Conservation (phyloP, 1,139 yeast species). For the Sporopachydermia cereana region DNA sequence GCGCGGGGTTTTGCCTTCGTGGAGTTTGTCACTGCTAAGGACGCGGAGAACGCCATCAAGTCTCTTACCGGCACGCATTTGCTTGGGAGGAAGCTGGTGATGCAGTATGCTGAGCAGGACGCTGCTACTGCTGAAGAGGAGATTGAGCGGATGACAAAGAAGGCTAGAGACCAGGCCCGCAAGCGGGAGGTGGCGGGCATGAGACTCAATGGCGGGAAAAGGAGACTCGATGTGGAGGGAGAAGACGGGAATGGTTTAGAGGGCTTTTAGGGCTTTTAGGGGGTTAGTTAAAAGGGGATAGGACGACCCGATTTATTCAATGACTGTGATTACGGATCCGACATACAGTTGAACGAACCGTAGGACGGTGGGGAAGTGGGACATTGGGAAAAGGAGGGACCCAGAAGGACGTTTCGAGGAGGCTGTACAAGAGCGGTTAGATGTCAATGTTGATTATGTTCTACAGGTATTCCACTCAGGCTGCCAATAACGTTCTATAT, state of each 20-base stretch:
- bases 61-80: conserved; percentile 93
- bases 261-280: conserved; percentile 6
- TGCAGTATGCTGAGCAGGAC: conserved; percentile 84
- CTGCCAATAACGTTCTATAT: too few relatives aligned
- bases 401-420: too few relatives aligned
- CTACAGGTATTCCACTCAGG: too few relatives aligned
- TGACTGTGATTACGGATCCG: too few relatives aligned
- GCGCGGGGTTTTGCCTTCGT: conserved; percentile 98
- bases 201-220: conserved; percentile 61
- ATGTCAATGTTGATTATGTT: too few relatives aligned
- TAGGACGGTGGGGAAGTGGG: neutral
- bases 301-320: too few relatives aligned
- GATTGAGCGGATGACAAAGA: conserved; percentile 78
- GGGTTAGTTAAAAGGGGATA: neutral
- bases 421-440: too few relatives aligned
- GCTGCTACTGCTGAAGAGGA: conserved; percentile 80
- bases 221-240: conserved; percentile 58
- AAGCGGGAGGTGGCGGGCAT: conserved; percentile 61
- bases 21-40: conserved; percentile 78
- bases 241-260: conserved; percentile 23
- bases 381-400: too few relatives aligned
- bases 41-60: conserved; percentile 92
- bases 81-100: conserved; percentile 88
- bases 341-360: too few relatives aligned
- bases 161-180: conserved; percentile 73